Base-by-base conservation (phyloP, 2,329 filamentous ascomycete species). In the Fusarium coffeatum region DNA sequence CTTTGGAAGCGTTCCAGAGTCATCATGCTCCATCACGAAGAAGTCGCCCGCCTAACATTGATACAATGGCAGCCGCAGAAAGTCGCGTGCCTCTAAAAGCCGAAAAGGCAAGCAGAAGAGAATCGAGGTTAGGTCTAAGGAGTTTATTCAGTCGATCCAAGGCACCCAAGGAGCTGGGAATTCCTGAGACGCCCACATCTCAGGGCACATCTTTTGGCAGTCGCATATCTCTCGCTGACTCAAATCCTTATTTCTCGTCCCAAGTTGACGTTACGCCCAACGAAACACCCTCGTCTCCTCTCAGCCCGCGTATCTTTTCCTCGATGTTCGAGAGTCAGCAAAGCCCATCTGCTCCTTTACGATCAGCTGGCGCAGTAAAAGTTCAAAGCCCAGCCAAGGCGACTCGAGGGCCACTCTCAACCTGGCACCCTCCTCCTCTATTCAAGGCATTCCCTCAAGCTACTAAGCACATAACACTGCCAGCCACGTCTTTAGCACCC, bases 361-460 rank as follows among this genome's bases (percentile, higher is more conserved):
- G 56, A 48, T 25, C 56, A 59, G 25, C 54, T 53, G 60, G 41
- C 37, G 49, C 47, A n/a, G 58, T 55, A 46, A 67, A 68, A 43
- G 64, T 60, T 9, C 54, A 67, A 42, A 59, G 68, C 18, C 70
- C 71, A 54, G 56, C 54, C 4, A 76, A 72, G 56, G 53, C 72
- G 25, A 28, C 64, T 6, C 75, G 78, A 58, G 80, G 79, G 28
- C 75, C 78, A 6, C 68, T 83, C 25, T 78, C 81, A 6, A 79
- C 80, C 15, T 93, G 90, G 90, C 86, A 88, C 59, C 87, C 90
- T 18, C 92, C 93, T 9, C 92, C 93, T 3, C 82, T 98, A 15
- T 97, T 94, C 78, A 92, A 97, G 78, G 93, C 93, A 15, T 97
- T 94, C 77, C 91, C 93, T 0, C 94, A 97, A 79, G 89, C 93